phyloP scores from a whole-genome alignment of 1,284 basidiomycete species.

The Pascua sp. region DNA sequence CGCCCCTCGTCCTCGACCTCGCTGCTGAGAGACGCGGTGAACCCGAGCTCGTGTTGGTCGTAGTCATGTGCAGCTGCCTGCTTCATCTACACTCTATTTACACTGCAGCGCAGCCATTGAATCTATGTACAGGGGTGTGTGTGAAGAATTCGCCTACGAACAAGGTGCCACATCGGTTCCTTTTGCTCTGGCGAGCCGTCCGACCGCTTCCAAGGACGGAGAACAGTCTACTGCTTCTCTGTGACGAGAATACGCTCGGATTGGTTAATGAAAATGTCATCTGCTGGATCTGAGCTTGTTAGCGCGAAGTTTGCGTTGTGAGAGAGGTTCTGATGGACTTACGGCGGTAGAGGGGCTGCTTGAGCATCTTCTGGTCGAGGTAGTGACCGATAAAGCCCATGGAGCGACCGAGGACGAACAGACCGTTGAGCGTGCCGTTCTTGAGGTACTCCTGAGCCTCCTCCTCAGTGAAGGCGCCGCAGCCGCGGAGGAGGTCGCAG shows the following conservation, averaged over 20 bases:
- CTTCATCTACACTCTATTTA: neutral
- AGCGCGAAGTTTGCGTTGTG: neutral
- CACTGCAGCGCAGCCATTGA: neutral
- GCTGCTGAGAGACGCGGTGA: too few species aligned
- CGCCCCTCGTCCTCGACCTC: too few species aligned
- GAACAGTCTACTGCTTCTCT: too few species aligned
- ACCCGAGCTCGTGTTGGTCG: too few species aligned
- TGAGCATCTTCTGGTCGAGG: slow-evolving; percentile 82
- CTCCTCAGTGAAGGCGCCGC: slow-evolving; percentile 90
- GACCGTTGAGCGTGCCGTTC: slow-evolving; percentile 72
- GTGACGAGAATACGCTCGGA: too few species aligned
- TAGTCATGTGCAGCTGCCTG: too few species aligned
- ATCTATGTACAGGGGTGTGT: neutral
- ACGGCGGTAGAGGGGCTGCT: slow-evolving; percentile 78
- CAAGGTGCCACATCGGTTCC: too few species aligned
- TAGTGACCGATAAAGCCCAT: slow-evolving; percentile 76
- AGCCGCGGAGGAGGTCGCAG: slow-evolving; percentile 88
- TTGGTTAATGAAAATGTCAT: slow-evolving; percentile 18
- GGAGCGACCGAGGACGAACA: slow-evolving; percentile 94
- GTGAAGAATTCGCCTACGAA: too few species aligned
- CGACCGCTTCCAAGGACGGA: too few species aligned
- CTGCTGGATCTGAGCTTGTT: slow-evolving; percentile 6
- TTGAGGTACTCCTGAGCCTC: slow-evolving; percentile 97
- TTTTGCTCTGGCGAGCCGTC: too few species aligned
- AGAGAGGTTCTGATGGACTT: neutral